Percentiles rank a stretch among this genome's conserved stretches.
Conservation (phyloP, 257 asterid genomes). For the Lantana camara region DNA sequence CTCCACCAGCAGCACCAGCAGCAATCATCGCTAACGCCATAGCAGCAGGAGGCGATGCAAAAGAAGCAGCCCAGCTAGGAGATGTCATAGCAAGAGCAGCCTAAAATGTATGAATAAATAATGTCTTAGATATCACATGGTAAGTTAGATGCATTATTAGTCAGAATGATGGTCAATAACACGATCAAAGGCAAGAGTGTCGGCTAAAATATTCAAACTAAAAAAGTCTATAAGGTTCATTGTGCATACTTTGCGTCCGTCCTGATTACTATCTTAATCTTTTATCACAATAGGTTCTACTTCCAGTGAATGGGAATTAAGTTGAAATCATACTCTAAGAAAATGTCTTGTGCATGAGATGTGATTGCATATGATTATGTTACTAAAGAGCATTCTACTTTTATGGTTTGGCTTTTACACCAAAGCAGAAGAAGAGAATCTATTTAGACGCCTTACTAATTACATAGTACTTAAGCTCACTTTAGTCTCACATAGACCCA, state of each 20-base stretch:
- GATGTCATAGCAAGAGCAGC: conserved; percentile 97
- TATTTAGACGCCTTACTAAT: conserved; percentile 4
- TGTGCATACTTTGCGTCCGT: neutral
- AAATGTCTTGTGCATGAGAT: conserved; percentile 8
- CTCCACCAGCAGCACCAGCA: conserved; percentile 99
- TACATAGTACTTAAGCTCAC: neutral
- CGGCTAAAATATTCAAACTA: conserved; percentile 5
- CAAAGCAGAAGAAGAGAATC: conserved; percentile 23
- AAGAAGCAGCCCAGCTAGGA: conserved; percentile 99
- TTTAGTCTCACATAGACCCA: conserved; percentile 8
- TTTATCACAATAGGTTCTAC: conserved; percentile 5
- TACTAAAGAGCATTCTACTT: conserved; percentile 11
- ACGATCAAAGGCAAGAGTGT: conserved; percentile 3
- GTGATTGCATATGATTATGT: conserved; percentile 1
- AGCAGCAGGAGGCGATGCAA: conserved; percentile 99
- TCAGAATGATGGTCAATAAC: neutral
- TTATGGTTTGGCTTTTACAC: conserved; percentile 23
- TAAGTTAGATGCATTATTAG: conserved; percentile 23
- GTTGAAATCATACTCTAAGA: neutral
- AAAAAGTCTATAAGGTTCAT: neutral
- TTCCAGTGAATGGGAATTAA: conserved; percentile 1
- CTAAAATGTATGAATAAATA: conserved; percentile 42
- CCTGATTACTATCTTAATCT: neutral
- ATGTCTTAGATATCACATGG: conserved; percentile 31
- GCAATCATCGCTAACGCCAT: conserved; percentile 98